Evolutionary conservation across 139 green algal genomes (phyloP).

Genomic region (Pedinophyceae sp.): DNA sequence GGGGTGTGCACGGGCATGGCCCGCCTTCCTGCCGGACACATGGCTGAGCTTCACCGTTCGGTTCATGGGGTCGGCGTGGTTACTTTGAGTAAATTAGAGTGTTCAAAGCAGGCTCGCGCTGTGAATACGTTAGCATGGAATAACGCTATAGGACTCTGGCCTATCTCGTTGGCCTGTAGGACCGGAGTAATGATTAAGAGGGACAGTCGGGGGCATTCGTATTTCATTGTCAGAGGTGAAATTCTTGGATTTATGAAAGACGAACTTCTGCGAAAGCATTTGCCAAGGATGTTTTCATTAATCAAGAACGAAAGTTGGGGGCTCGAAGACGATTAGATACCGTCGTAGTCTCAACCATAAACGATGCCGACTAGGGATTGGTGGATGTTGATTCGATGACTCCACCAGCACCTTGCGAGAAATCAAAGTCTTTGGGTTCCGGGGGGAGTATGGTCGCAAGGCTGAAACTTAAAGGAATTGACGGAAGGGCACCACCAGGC

Average conservation of each 20-base stretch:
- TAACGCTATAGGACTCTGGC: constrained; percentile 96
- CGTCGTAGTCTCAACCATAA: constrained; percentile 99
- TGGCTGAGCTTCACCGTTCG: too few relatives aligned
- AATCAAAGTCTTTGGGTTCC: too few relatives aligned
- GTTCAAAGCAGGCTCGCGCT: constrained; percentile 90
- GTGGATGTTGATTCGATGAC: too few relatives aligned
- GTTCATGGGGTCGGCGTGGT: too few relatives aligned
- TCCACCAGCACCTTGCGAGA: too few relatives aligned
- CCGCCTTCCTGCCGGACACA: too few relatives aligned
- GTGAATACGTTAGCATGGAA: constrained; percentile 98
- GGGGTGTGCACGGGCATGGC: too few relatives aligned
- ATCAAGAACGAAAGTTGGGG: constrained; percentile 99
- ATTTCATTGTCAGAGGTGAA: constrained; percentile 99
- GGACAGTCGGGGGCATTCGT: constrained; percentile 98
- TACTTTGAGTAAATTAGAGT: constrained; percentile 98
- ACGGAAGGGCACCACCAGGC: too few relatives aligned
- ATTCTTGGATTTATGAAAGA: constrained; percentile 99
- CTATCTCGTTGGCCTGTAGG: constrained; percentile 92
- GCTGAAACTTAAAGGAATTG: too few relatives aligned
- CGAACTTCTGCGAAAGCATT: constrained; percentile 98
- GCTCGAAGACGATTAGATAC: constrained; percentile 99
- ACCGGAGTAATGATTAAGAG: constrained; percentile 99
- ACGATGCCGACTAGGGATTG: constrained; percentile 98
- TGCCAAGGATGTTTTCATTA: constrained; percentile 99
- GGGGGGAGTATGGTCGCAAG: too few relatives aligned